These are phyloP conservation scores for Colletotrichum scovillei DNA, from an alignment of 2,329 filamentous ascomycete species.

Conservation along the genomic window DNA sequence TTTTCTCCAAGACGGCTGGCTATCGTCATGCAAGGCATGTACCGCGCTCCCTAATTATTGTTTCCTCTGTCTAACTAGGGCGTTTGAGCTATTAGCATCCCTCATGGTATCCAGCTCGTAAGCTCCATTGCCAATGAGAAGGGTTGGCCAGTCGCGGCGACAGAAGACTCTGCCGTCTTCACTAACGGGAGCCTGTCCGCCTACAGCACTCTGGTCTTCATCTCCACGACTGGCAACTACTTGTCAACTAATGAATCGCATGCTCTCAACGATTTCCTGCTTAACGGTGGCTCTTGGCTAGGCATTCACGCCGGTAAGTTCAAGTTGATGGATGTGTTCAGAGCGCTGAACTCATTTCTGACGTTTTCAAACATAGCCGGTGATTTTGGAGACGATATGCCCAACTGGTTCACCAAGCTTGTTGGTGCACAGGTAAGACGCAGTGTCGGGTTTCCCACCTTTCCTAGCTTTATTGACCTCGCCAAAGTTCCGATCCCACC, in stretches of 20 bases:
- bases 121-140: background rate
- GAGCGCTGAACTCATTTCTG: background rate
- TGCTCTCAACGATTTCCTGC: background rate
- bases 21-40: background rate
- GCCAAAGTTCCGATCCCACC: background rate
- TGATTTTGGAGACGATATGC: background rate
- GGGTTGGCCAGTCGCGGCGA: background rate
- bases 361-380: background rate
- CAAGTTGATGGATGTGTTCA: background rate
- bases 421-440: background rate
- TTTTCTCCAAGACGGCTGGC: background rate
- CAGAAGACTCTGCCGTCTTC: slow-evolving; percentile 10
- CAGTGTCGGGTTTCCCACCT: background rate
- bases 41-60: no score
- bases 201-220: background rate
- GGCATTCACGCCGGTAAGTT: background rate
- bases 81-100: background rate
- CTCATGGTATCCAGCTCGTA: background rate
- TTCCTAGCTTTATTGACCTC: background rate
- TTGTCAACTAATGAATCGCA: background rate
- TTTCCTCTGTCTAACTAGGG: background rate
- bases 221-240: background rate
- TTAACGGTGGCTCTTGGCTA: background rate
- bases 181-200: background rate
- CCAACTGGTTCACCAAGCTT: background rate